These are phyloP conservation scores for Solanum chacoense DNA, from an alignment of 305 asterid genomes.

Conservation along the genomic window DNA sequence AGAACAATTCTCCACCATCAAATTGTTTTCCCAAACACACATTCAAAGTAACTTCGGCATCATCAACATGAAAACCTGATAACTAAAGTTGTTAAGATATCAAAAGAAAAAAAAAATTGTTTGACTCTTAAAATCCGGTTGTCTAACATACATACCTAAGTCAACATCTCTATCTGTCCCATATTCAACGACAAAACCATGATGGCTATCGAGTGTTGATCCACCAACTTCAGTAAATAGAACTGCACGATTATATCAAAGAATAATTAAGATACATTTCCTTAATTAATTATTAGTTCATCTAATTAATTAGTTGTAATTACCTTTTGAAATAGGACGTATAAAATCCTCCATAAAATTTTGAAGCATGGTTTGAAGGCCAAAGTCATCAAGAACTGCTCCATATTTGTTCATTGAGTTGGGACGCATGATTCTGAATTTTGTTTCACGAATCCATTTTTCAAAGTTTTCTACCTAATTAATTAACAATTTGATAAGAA, in stretches of 20 bases:
- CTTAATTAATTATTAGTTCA: neutral
- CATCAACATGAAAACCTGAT: slow-evolving; percentile 92
- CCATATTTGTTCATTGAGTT: slow-evolving; percentile 85
- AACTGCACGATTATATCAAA: slow-evolving; percentile 32
- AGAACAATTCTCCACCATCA: slow-evolving; percentile 64
- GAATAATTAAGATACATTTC: neutral
- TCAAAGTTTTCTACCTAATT: slow-evolving; percentile 80
- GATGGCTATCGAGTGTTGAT: slow-evolving; percentile 72
- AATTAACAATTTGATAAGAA: slow-evolving; percentile 30
- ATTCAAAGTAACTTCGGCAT: slow-evolving; percentile 73
- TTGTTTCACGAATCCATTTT: slow-evolving; percentile 90
- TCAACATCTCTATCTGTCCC: slow-evolving; percentile 81
- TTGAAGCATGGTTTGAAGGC: slow-evolving; percentile 78
- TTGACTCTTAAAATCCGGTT: neutral
- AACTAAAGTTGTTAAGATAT: neutral
- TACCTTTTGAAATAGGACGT: slow-evolving; percentile 66
- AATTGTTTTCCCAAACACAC: slow-evolving; percentile 80
- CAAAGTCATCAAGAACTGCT: slow-evolving; percentile 94
- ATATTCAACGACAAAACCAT: slow-evolving; percentile 80
- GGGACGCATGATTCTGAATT: slow-evolving; percentile 94
- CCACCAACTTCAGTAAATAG: slow-evolving; percentile 87
- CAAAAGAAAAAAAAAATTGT: neutral
- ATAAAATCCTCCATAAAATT: slow-evolving; percentile 72
- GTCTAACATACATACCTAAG: slow-evolving; percentile 35
- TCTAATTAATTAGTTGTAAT: slow-evolving; percentile 1